phyloP scores from a whole-genome alignment of 1,139 yeast genomes.

The Taphrina confusa region DNA sequence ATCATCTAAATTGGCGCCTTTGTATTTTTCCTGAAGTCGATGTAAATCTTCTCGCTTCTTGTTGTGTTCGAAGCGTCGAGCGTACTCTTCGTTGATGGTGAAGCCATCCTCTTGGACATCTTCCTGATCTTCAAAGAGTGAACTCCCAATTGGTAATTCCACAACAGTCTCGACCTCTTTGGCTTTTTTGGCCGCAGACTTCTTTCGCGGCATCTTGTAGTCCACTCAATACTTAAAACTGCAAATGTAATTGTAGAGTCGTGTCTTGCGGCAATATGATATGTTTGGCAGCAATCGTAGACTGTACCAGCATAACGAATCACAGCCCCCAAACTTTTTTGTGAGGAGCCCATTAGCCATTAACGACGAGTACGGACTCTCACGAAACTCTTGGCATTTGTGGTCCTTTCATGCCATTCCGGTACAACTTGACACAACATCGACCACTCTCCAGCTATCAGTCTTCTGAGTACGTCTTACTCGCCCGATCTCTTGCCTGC shows the following conservation, averaged over 20 bases:
- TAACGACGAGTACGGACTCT: not conserved
- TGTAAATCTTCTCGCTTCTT: conserved; percentile 47
- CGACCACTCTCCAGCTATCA: no score
- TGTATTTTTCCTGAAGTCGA: conserved; percentile 41
- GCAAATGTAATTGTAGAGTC: no score
- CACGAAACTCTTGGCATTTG: not conserved
- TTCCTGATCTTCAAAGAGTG: conserved; percentile 37
- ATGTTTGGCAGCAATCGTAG: no score
- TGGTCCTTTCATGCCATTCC: not conserved
- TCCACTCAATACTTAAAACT: no score
- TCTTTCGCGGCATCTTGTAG: conserved; percentile 78
- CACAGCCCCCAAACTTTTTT: conserved; percentile 7
- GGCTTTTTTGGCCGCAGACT: conserved; percentile 80
- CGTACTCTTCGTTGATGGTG: conserved; percentile 45
- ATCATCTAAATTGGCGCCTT: conserved; percentile 46
- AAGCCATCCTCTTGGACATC: conserved; percentile 43
- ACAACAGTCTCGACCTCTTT: conserved; percentile 51
- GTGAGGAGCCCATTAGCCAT: not conserved
- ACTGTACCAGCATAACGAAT: no score
- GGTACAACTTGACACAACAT: not conserved
- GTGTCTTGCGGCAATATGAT: no score
- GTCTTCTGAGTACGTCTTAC: no score
- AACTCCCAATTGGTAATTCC: conserved; percentile 35
- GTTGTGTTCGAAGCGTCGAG: conserved; percentile 46
- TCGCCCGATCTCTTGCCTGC: no score